phyloP scores from a whole-genome alignment of 257 asterid species.

The Solanum ossicruentum region DNA sequence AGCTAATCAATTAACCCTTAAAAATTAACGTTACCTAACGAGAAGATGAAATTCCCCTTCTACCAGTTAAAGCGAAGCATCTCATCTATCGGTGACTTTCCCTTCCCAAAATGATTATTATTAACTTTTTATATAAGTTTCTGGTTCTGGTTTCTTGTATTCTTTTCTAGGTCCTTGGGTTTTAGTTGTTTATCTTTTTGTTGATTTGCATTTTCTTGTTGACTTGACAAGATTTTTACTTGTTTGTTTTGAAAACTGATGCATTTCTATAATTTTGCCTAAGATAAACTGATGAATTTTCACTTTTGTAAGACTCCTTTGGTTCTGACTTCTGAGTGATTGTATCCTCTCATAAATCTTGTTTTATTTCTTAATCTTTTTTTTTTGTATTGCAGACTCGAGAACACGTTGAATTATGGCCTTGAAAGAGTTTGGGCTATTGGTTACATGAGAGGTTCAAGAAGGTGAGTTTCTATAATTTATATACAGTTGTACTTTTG shows the following conservation, averaged over 20 bases:
- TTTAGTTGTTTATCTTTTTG: not conserved
- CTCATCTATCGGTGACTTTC: not conserved
- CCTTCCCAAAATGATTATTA: not conserved
- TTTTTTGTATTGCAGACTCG: constrained; percentile 42
- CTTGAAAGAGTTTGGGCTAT: constrained; percentile 99
- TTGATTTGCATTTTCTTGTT: not conserved
- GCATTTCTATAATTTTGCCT: not conserved
- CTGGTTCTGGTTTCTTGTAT: not conserved
- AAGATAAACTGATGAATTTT: not conserved
- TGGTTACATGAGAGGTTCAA: constrained; percentile 84
- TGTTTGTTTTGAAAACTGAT: not conserved
- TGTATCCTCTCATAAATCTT: not conserved
- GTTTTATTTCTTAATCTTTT: not conserved
- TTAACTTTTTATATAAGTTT: not conserved
- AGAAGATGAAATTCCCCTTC: not conserved
- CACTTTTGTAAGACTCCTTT: not conserved
- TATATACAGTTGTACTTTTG: not conserved
- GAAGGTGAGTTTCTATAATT: constrained; percentile 44
- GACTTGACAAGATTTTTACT: not conserved
- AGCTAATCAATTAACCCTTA: not conserved
- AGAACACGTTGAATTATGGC: constrained; percentile 90
- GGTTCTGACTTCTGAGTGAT: not conserved
- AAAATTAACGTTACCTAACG: not conserved
- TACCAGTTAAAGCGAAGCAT: not conserved
- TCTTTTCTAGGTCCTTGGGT: not conserved